phyloP scores from a whole-genome alignment of 2,329 filamentous ascomycete species.

The Aspergillus texensis region DNA sequence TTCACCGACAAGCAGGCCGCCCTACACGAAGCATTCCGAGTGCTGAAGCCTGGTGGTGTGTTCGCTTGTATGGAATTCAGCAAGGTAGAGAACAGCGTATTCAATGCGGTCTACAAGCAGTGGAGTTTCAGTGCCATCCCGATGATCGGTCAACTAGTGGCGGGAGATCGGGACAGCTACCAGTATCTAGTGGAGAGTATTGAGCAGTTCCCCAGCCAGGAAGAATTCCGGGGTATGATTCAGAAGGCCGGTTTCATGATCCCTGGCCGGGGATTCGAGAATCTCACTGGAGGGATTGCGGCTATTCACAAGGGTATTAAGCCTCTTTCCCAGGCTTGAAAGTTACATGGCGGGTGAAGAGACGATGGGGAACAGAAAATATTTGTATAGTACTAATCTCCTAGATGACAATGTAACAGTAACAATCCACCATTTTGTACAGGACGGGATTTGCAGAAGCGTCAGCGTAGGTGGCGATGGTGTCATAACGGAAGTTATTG shows the following conservation, averaged over 20 bases:
- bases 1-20: slow-evolving; percentile 90
- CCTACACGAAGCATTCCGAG: slow-evolving; percentile 78
- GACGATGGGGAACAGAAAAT: background rate
- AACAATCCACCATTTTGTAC: slow-evolving; percentile 1
- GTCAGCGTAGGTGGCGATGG: slow-evolving; percentile 20
- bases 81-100: slow-evolving; percentile 74
- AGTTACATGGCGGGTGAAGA: background rate
- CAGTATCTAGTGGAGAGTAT: slow-evolving; percentile 99
- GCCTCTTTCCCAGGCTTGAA: slow-evolving; percentile 46
- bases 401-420: slow-evolving; percentile 9
- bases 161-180: slow-evolving; percentile 91
- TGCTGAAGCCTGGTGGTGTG: slow-evolving; percentile 90
- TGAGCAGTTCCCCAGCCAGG: slow-evolving; percentile 85
- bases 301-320: slow-evolving; percentile 98
- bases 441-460: slow-evolving; percentile 10
- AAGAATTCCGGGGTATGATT: slow-evolving; percentile 69
- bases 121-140: slow-evolving; percentile 97
- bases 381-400: slow-evolving; percentile 6
- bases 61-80: slow-evolving; percentile 97
- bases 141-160: slow-evolving; percentile 91
- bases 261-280: slow-evolving; percentile 81
- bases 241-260: slow-evolving; percentile 76
- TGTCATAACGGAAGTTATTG: slow-evolving; percentile 14
- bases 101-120: slow-evolving; percentile 87
- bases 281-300: slow-evolving; percentile 88